Evolutionary conservation across 768 basidiomycete genomes (phyloP).

Genomic region (Gymnopilus dilepis): DNA sequence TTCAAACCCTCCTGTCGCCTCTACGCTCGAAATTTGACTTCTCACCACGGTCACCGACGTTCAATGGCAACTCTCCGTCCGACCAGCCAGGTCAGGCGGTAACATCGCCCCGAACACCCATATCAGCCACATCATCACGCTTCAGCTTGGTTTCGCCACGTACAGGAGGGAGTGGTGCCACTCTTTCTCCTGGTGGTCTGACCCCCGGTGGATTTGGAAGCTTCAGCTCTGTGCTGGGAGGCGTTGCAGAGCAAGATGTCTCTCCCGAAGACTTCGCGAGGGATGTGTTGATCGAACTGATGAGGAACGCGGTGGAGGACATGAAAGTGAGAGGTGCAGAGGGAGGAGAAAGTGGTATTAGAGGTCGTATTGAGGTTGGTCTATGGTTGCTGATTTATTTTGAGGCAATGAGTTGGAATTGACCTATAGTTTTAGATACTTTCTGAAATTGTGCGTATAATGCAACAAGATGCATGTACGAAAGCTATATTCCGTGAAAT

Average conservation of each 20-base stretch:
- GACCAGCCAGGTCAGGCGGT: neutral
- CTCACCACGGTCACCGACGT: constrained; percentile 36
- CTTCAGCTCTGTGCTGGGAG: constrained; percentile 18
- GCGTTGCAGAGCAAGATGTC: constrained; percentile 45
- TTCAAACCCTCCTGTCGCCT: constrained; percentile 64
- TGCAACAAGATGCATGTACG: constrained; percentile 67
- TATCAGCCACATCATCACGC: constrained; percentile 19
- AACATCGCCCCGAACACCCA: constrained; percentile 17
- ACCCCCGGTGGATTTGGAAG: constrained; percentile 18
- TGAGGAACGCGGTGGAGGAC: constrained; percentile 72
- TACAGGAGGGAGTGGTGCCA: constrained; percentile 5
- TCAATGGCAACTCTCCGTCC: constrained; percentile 11
- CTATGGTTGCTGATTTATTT: neutral
- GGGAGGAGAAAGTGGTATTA: constrained; percentile 33
- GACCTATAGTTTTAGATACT: constrained; percentile 49
- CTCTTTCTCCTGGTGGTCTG: constrained; percentile 3
- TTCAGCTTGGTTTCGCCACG: neutral
- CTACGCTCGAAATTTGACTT: constrained; percentile 60
- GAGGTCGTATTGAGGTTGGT: constrained; percentile 59
- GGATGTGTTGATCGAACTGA: constrained; percentile 72
- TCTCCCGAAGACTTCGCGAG: constrained; percentile 75
- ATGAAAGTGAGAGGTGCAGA: constrained; percentile 59
- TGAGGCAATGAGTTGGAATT: neutral
- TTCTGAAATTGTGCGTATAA: constrained; percentile 67
- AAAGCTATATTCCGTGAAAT: constrained; percentile 82